Conservation (phyloP, 345 rosid genomes). For the Lumnitzera racemosa region DNA sequence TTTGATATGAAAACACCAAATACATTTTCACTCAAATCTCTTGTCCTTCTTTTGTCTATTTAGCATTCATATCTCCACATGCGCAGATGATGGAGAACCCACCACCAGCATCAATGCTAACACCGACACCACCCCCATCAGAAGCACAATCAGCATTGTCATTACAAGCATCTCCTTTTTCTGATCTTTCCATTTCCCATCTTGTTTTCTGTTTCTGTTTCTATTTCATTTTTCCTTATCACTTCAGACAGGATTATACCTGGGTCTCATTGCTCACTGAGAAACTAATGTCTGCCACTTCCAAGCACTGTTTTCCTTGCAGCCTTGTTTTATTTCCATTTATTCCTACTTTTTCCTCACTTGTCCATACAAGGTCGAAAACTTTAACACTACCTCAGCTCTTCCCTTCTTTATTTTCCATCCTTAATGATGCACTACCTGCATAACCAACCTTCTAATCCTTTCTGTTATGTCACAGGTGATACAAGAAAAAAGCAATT, state of each 20-base stretch:
- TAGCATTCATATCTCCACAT: slow-evolving; percentile 34
- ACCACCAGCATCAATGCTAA: slow-evolving; percentile 33
- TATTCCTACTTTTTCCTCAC: slow-evolving; percentile 3
- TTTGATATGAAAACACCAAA: slow-evolving; percentile 42
- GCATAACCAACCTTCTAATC: slow-evolving; percentile 24
- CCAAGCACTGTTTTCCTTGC: slow-evolving; percentile 8
- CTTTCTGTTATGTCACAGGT: slow-evolving; percentile 22
- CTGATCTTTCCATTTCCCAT: background rate
- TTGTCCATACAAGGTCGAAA: slow-evolving; percentile 27
- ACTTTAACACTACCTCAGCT: slow-evolving; percentile 15
- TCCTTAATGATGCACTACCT: slow-evolving; percentile 32
- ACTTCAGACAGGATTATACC: slow-evolving; percentile 29
- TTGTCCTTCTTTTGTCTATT: slow-evolving; percentile 22
- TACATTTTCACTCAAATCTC: slow-evolving; percentile 26
- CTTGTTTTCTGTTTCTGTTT: slow-evolving; percentile 21
- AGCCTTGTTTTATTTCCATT: slow-evolving; percentile 5
- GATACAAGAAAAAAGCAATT: slow-evolving; percentile 23
- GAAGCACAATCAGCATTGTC: slow-evolving; percentile 25
- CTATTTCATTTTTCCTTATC: slow-evolving; percentile 14
- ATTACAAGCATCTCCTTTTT: slow-evolving; percentile 4
- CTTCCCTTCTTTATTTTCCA: slow-evolving; percentile 16
- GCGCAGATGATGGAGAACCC: slow-evolving; percentile 52
- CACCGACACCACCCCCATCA: slow-evolving; percentile 2
- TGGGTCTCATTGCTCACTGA: too few species aligned
- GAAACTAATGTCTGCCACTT: slow-evolving; percentile 60